These are phyloP conservation scores for Myrica gale DNA, from an alignment of 306 rosid genomes.

Conservation along the genomic window DNA sequence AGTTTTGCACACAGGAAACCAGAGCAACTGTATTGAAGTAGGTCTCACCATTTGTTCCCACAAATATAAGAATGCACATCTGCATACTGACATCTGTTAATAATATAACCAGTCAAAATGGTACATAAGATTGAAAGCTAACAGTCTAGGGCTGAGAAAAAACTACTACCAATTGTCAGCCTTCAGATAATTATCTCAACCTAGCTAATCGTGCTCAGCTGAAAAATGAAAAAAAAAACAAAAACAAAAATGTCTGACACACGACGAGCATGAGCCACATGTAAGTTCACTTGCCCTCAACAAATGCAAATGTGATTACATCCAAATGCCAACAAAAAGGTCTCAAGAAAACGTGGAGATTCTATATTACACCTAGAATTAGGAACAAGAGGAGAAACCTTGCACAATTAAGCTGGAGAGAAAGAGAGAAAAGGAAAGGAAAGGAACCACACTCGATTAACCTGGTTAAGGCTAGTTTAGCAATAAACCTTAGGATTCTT, in stretches of 20 bases:
- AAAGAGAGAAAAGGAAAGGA: background rate
- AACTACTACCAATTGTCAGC: background rate
- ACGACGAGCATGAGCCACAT: background rate
- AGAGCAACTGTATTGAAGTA: slow-evolving; percentile 91
- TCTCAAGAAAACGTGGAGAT: background rate
- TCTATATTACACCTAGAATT: background rate
- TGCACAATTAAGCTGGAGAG: too few relatives aligned
- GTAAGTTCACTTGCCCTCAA: background rate
- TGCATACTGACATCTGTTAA: slow-evolving; percentile 48
- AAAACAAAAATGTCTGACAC: slow-evolving; percentile 2
- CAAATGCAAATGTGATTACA: background rate
- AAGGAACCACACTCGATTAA: slow-evolving; percentile 5
- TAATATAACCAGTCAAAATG: slow-evolving; percentile 11
- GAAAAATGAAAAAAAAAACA: background rate
- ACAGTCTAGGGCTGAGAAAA: background rate
- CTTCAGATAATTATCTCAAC: slow-evolving; percentile 20
- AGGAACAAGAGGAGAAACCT: background rate
- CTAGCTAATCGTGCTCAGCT: background rate
- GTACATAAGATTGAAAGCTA: slow-evolving; percentile 14
- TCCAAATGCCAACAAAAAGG: background rate
- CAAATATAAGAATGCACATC: slow-evolving; percentile 82
- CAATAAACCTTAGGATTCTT: background rate
- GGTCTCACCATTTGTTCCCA: slow-evolving; percentile 95
- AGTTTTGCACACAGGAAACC: slow-evolving; percentile 89
- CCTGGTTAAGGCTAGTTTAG: background rate